Evolutionary conservation across 1,284 basidiomycete genomes (phyloP).

Genomic region (Pseudozyma pruni): DNA sequence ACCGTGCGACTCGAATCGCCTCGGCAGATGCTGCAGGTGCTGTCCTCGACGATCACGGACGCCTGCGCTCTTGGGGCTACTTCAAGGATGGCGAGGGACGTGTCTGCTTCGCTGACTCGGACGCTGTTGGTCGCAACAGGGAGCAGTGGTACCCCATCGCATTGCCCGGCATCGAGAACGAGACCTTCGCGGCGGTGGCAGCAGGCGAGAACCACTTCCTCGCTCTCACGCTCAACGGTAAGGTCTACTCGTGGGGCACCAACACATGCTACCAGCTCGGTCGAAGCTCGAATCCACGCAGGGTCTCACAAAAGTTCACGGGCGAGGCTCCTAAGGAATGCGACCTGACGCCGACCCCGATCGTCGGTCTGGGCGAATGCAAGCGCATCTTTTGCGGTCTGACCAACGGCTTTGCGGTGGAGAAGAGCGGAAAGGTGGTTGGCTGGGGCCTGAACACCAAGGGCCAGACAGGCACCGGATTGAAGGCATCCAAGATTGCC

Average conservation of each 20-base stretch:
- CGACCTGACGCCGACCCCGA: slow-evolving; percentile 82
- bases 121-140: slow-evolving; percentile 45
- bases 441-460: slow-evolving; percentile 90
- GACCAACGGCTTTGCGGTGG: slow-evolving; percentile 89
- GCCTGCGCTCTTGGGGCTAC: slow-evolving; percentile 75
- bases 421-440: slow-evolving; percentile 82
- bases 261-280: slow-evolving; percentile 88
- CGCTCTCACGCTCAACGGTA: slow-evolving; percentile 83
- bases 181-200: slow-evolving; percentile 78
- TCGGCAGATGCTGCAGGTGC: slow-evolving; percentile 87
- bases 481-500: slow-evolving; percentile 73
- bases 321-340: slow-evolving; percentile 77
- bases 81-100: slow-evolving; percentile 82
- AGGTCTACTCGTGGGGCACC: slow-evolving; percentile 81
- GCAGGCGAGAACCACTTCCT: slow-evolving; percentile 88
- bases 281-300: slow-evolving; percentile 75
- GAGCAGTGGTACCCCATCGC: slow-evolving; percentile 64
- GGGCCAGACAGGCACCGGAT: slow-evolving; percentile 75
- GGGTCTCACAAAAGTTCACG: slow-evolving; percentile 50
- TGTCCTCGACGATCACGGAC: slow-evolving; percentile 80
- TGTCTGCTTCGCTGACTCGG: slow-evolving; percentile 78
- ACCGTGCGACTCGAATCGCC: slow-evolving; percentile 82
- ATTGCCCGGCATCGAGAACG: slow-evolving; percentile 69
- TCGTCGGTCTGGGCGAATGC: slow-evolving; percentile 77
- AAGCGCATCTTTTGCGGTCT: slow-evolving; percentile 81